These are phyloP conservation scores for Colletotrichum sansevieriae DNA, from an alignment of 2,329 filamentous ascomycete species.

Conservation along the genomic window DNA sequence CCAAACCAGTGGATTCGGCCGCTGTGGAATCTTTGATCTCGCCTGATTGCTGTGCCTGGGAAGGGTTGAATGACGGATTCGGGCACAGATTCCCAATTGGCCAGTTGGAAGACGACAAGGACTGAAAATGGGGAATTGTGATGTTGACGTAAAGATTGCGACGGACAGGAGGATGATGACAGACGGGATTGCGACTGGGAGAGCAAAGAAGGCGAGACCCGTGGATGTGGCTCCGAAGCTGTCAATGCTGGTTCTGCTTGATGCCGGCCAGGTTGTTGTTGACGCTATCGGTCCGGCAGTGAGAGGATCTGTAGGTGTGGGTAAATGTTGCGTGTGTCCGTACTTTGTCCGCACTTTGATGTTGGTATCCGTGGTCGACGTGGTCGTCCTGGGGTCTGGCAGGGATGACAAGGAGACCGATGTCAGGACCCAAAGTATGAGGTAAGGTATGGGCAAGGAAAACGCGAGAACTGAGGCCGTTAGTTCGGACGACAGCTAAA, in stretches of 20 bases:
- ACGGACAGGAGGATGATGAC: slow-evolving; percentile 29
- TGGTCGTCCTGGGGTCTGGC: slow-evolving; percentile 31
- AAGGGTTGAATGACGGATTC: slow-evolving; percentile 35
- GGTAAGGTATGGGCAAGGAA: slow-evolving; percentile 38
- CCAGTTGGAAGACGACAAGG: slow-evolving; percentile 37
- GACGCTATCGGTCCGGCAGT: slow-evolving; percentile 19
- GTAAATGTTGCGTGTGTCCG: not conserved
- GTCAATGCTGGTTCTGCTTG: slow-evolving; percentile 29
- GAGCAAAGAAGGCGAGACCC: slow-evolving; percentile 16
- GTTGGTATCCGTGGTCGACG: slow-evolving; percentile 23
- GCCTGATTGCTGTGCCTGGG: slow-evolving; percentile 24
- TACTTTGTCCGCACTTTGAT: slow-evolving; percentile 3
- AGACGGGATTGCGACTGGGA: slow-evolving; percentile 14
- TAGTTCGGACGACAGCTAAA: slow-evolving; percentile 36
- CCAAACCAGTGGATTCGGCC: slow-evolving; percentile 13
- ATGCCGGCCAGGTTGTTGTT: slow-evolving; percentile 30
- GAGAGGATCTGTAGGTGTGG: not conserved
- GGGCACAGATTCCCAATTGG: slow-evolving; percentile 31
- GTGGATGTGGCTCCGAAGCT: slow-evolving; percentile 28
- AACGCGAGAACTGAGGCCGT: slow-evolving; percentile 10
- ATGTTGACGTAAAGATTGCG: slow-evolving; percentile 39
- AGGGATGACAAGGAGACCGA: slow-evolving; percentile 39
- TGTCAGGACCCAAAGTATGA: slow-evolving; percentile 37
- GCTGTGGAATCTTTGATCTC: slow-evolving; percentile 40
- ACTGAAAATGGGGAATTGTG: slow-evolving; percentile 28